A percentile compares a stretch with the other conserved stretches of the same genome.
These are phyloP conservation scores for Raffaelea deltoideospora DNA, from an alignment of 2,329 filamentous ascomycete genomes.

Conservation along the genomic window DNA sequence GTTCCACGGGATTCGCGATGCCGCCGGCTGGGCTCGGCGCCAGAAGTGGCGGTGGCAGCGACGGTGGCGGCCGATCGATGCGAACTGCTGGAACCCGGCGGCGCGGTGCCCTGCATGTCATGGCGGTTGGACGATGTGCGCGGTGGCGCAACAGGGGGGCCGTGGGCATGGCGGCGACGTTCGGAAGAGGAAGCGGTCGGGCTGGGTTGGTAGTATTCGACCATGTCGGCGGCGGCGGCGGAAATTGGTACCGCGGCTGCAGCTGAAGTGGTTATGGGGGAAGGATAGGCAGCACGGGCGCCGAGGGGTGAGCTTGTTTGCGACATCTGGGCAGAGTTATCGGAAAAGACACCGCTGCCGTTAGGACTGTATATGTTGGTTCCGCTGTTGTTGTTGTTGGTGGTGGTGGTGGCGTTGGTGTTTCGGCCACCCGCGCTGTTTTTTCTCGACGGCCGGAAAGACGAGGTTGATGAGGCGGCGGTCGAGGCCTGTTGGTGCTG, in stretches of 20 bases:
- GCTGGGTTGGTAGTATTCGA: constrained; percentile 21
- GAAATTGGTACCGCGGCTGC: too few species aligned
- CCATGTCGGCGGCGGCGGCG: constrained; percentile 6
- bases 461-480: constrained; percentile 32
- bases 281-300: constrained; percentile 29
- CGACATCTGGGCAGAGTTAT: constrained; percentile 5
- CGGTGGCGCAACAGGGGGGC: constrained; percentile 57
- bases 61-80: constrained; percentile 17
- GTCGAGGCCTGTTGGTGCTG: too few species aligned
- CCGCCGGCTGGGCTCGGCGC: constrained; percentile 23
- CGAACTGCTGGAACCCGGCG: constrained; percentile 17
- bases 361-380: constrained; percentile 17
- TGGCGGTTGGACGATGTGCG: constrained; percentile 65
- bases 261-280: constrained; percentile 20
- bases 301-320: constrained; percentile 29
- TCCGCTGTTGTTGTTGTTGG: constrained; percentile 17
- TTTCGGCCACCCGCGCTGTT: constrained; percentile 31
- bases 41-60: not conserved
- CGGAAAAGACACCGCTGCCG: constrained; percentile 26
- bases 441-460: constrained; percentile 37
- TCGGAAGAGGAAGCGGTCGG: constrained; percentile 27
- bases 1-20: constrained; percentile 16
- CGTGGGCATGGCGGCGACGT: constrained; percentile 33
- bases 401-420: constrained; percentile 6
- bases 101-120: constrained; percentile 14